phyloP scores from a whole-genome alignment of 2,329 filamentous ascomycete genomes.

The Talaromyces funiculosus region DNA sequence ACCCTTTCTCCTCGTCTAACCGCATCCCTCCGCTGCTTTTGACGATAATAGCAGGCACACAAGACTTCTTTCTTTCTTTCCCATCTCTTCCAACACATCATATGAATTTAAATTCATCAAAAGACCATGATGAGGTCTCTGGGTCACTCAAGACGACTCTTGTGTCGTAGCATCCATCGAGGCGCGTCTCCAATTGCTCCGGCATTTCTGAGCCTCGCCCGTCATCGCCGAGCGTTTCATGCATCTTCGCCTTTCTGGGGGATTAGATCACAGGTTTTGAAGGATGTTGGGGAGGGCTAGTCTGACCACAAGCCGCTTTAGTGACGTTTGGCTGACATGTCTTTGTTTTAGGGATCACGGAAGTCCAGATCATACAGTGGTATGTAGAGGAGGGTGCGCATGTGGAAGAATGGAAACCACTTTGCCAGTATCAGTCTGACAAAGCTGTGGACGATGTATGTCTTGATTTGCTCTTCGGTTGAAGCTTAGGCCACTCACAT shows the following conservation, averaged over 20 bases:
- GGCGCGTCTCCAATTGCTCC: constrained; percentile 22
- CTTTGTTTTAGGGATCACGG: constrained; percentile 69
- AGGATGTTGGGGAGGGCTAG: constrained; percentile 41
- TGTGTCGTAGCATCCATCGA: constrained; percentile 17
- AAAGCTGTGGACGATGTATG: constrained; percentile 66
- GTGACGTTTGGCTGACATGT: constrained; percentile 2
- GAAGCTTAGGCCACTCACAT: constrained; percentile 4
- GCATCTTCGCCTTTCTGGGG: constrained; percentile 29
- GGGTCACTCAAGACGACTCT: constrained; percentile 7
- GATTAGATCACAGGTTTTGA: constrained; percentile 36
- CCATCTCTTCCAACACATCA: background rate
- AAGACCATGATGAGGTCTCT: constrained; percentile 9
- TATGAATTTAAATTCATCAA: background rate
- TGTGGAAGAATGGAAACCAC: constrained; percentile 94
- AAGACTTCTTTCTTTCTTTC: background rate
- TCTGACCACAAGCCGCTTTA: background rate
- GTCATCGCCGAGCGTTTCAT: constrained; percentile 31
- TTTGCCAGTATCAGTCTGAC: constrained; percentile 98
- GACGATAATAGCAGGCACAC: constrained; percentile 2
- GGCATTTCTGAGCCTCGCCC: constrained; percentile 17
- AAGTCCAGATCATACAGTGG: constrained; percentile 99
- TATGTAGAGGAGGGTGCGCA: constrained; percentile 93
- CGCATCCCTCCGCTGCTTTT: constrained; percentile 4
- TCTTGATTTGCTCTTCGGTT: background rate
- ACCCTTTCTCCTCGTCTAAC: constrained; percentile 9